These are phyloP conservation scores for Solanum pinnatisectum DNA, from an alignment of 257 asterid genomes.

Conservation along the genomic window DNA sequence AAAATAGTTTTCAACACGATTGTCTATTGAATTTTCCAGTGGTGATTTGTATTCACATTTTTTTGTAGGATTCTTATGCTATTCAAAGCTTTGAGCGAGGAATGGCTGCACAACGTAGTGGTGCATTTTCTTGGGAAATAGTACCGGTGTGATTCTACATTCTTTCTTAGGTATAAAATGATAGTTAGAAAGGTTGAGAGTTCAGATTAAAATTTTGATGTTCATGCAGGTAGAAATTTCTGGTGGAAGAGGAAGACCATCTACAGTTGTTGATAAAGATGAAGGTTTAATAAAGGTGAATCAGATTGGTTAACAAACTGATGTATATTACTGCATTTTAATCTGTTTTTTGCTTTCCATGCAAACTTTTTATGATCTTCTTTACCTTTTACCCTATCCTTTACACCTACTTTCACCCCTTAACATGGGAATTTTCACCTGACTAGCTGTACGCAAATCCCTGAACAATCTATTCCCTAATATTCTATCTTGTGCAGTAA, in stretches of 20 bases:
- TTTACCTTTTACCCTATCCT: background rate
- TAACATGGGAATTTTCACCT: background rate
- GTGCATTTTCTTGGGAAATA: constrained; percentile 91
- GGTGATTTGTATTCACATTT: background rate
- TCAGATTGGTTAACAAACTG: background rate
- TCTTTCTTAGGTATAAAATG: background rate
- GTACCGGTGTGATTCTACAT: constrained; percentile 47
- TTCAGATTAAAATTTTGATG: background rate
- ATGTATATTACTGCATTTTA: background rate
- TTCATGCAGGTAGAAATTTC: constrained; percentile 64
- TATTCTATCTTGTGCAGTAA: background rate
- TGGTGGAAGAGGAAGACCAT: constrained; percentile 59
- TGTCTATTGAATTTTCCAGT: background rate
- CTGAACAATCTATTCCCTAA: background rate
- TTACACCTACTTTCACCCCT: background rate
- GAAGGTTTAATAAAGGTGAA: constrained; percentile 75
- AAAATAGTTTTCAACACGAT: background rate
- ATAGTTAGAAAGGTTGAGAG: background rate
- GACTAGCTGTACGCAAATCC: background rate
- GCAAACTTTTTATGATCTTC: background rate
- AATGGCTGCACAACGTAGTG: constrained; percentile 59
- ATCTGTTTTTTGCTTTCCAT: background rate
- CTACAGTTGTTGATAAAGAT: constrained; percentile 57
- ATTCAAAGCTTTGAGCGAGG: constrained; percentile 90
- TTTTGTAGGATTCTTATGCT: constrained; percentile 71